Base-by-base conservation (phyloP, 306 rosid genomes). In the Ceratonia siliqua region DNA sequence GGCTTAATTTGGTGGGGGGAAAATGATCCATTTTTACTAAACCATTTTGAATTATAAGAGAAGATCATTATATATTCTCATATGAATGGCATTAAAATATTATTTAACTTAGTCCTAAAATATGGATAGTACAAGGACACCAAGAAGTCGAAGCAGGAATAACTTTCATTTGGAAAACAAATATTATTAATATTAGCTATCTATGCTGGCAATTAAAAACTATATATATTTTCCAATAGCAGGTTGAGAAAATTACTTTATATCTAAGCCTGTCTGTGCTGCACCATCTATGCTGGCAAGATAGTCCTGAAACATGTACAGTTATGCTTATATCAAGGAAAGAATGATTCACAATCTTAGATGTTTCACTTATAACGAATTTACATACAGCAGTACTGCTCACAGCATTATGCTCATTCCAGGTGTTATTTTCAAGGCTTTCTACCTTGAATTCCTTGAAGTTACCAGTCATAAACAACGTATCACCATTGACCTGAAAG, bases 401-500 rank as follows among this genome's bases (percentile, higher is more conserved):
- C 85, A 95, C 62, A 49, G 80, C 99, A 85, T 86, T 86, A 75
- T 69, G 85, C 84, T 92, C 91, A 84, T 92, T 84, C 99, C 99
- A 95, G 17, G 76, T 77, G 46, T 83, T 86, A 78, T 76, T 86
- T 81, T 86, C 76, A 20, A 68, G 87, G 80, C 79, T 89, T 79
- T 92, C 99, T 56, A 84, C 88, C 81, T 89, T 90, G 82, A 95
- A 95, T 77, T 95, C 98, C 85, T 86, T 92, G 86, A 95, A 95
- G 78, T 63, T 84, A 41, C 98, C 90, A 14, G 98, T 95, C 99
- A 92, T 92, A 68, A 92, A 95, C 79, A 92, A 73, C 28, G 99
- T 84, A 74, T 95, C 89, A 30, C 99, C 99, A 76, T 95, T 95
- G 79, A 95, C 99, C 99, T 95, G 88, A 83, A 78, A 72, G 45